Evolutionary conservation across 164 flowering plant genomes (phyloP), one percentile per base, ranked within the genome.

Genomic region (Aristolochia contorta): DNA sequence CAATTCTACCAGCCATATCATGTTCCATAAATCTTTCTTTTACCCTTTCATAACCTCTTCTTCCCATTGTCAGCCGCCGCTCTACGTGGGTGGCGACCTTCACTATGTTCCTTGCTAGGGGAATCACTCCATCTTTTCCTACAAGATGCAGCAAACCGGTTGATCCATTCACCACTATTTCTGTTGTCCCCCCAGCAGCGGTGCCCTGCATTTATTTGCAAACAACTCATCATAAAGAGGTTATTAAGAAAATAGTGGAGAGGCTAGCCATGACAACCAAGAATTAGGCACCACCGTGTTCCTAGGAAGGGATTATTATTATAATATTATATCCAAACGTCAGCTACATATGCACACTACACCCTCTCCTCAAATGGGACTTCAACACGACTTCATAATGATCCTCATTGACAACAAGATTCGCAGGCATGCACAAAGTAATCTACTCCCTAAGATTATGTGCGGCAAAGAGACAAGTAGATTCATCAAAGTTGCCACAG

Each of bases 131-230:
- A 66, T 79, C 99, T 78, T 94, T 94, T 19, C 97, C 97, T 6
- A 63, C 85, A 54, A 87, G 81, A 77, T 94, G 99, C 68, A 91
- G 59, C 65, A 80, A 70, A 5, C 99, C 99, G 1, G 97, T 94
- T 2, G 87, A 79, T 51, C 89, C 87, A 58, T 91, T 79, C 43
- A 87, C 87, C 16, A 94, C 93, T 52, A 94, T 94, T 75, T 94
- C 99, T 25, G 67, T 83, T 14, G 99, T 94, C 37, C 99, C 99
- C 65, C 99, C 99, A 47, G 97, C 96, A 60, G 96, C 86, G 16
- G 96, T 91, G 23, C 96, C 99, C 99, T 93, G 81, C 15, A 23
- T 49, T 23, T 23, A 4, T 27, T 30, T 25, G n/a, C n/a, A n/a
- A n/a, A n/a, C n/a, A 30, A 49, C 15, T 4, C 22, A 18, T 27